Evolutionary conservation across 2,329 filamentous ascomycete genomes (phyloP).

Genomic region (Achaetomium macrosporum): DNA sequence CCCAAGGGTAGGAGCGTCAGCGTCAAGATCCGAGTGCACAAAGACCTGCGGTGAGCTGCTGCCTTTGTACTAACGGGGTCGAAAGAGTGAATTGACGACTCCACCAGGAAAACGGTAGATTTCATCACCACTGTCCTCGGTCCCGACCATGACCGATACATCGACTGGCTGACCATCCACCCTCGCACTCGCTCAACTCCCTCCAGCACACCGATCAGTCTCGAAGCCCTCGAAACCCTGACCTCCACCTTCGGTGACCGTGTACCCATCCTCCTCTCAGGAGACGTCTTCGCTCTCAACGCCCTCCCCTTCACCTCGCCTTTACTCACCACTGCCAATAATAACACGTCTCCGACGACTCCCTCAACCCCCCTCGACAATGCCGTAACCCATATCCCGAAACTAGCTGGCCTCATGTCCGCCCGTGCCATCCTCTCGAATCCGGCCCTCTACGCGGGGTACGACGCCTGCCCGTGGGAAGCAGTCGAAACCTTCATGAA

Average conservation of each 20-base stretch:
- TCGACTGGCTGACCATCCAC: slow-evolving; percentile 67
- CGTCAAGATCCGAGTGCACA: slow-evolving; percentile 65
- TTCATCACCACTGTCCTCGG: slow-evolving; percentile 59
- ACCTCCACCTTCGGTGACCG: slow-evolving; percentile 45
- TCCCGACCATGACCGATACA: slow-evolving; percentile 43
- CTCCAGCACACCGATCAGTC: slow-evolving; percentile 54
- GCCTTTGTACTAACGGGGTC: neutral
- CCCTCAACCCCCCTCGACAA: slow-evolving; percentile 28
- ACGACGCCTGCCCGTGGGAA: slow-evolving; percentile 53
- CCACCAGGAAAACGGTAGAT: slow-evolving; percentile 48
- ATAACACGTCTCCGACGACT: slow-evolving; percentile 17
- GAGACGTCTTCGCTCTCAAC: slow-evolving; percentile 58
- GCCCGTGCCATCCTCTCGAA: slow-evolving; percentile 63
- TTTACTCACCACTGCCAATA: slow-evolving; percentile 24
- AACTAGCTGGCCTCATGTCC: slow-evolving; percentile 61
- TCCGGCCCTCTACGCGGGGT: slow-evolving; percentile 57
- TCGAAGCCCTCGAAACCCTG: slow-evolving; percentile 54
- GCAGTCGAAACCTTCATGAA: slow-evolving; percentile 59
- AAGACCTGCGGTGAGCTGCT: slow-evolving; percentile 47
- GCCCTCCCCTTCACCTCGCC: slow-evolving; percentile 41
- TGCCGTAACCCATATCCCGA: slow-evolving; percentile 32
- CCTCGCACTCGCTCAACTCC: slow-evolving; percentile 58
- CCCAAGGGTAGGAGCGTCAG: slow-evolving; percentile 53
- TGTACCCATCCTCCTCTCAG: slow-evolving; percentile 63
- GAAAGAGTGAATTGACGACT: neutral